Conservation (phyloP, 371 early-diverging fungal species). For the Funneliformis caledonium region DNA sequence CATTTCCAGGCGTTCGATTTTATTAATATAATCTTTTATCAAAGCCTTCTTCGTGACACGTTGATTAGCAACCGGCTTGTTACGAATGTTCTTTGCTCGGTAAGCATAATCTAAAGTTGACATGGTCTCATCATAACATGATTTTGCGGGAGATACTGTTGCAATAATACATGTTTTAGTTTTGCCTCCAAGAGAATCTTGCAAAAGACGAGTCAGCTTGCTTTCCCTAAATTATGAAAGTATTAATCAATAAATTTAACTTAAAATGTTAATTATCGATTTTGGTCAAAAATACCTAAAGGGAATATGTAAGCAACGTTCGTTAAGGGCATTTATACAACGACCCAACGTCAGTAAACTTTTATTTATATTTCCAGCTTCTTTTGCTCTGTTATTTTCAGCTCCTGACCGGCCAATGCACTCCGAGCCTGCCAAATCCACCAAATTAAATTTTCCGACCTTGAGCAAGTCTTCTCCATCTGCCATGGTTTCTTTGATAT, state of each 20-base stretch:
- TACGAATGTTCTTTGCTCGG: conserved; percentile 92
- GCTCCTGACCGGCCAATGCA: conserved; percentile 92
- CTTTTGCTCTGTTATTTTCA: conserved; percentile 83
- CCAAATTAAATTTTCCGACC: conserved; percentile 93
- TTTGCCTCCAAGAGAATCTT: conserved; percentile 93
- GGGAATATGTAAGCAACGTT: conserved; percentile 83
- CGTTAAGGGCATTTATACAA: conserved; percentile 91
- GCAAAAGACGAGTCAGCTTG: conserved; percentile 94
- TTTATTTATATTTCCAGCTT: conserved; percentile 91
- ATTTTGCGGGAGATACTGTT: conserved; percentile 82
- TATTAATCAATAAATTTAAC: not conserved
- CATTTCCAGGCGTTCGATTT: conserved; percentile 51
- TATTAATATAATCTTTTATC: conserved; percentile 69
- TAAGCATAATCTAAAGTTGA: conserved; percentile 96
- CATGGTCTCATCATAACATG: conserved; percentile 85
- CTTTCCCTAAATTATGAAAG: conserved; percentile 67
- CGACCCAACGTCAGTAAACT: conserved; percentile 91
- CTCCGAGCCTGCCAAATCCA: conserved; percentile 98
- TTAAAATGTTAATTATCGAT: not conserved
- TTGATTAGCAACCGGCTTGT: conserved; percentile 89
- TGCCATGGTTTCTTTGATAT: conserved; percentile 75
- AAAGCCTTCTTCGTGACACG: conserved; percentile 75
- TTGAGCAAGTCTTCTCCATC: conserved; percentile 84
- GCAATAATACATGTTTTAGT: conserved; percentile 97
- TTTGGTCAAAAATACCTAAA: conserved; percentile 63